Conservation (phyloP, 2,329 filamentous ascomycete genomes). For the Aspergillus phoenicis region DNA sequence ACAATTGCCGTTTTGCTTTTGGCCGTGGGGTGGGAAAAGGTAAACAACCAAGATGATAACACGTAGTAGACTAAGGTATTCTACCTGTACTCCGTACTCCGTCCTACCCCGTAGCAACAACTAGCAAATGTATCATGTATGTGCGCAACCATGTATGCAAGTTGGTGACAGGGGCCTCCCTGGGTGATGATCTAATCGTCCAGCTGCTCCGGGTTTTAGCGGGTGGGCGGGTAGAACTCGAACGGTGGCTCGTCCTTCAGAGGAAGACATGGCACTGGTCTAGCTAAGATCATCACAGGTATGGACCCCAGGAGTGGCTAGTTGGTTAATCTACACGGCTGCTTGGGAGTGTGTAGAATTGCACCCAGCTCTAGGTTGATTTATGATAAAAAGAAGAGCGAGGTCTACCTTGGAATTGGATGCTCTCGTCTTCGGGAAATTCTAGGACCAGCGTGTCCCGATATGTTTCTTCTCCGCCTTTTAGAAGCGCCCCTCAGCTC, state of each 20-base stretch:
- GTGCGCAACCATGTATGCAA: neutral
- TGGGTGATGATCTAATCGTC: slow-evolving; percentile 1
- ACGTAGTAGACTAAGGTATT: neutral
- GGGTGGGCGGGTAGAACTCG: neutral
- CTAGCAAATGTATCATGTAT: neutral
- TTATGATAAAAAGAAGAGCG: too few relatives aligned
- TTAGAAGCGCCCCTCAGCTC: slow-evolving; percentile 6
- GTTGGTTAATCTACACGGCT: too few relatives aligned
- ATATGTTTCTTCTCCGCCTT: slow-evolving; percentile 10
- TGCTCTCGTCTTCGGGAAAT: too few relatives aligned
- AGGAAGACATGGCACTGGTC: too few relatives aligned
- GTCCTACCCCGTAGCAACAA: neutral
- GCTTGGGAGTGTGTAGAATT: too few relatives aligned
- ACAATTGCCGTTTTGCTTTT: slow-evolving; percentile 10
- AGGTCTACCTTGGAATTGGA: too few relatives aligned
- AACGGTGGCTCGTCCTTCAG: neutral
- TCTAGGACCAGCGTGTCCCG: too few relatives aligned
- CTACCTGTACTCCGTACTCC: neutral
- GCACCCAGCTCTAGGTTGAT: too few relatives aligned
- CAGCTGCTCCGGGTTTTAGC: neutral
- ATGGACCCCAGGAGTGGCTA: too few relatives aligned
- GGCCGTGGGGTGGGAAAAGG: neutral
- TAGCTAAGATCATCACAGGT: too few relatives aligned
- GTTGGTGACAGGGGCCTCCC: neutral
- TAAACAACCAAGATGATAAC: neutral